These are phyloP conservation scores for Globisporangium paroecandrum DNA, from an alignment of 352 stramenopile species.

Conservation along the genomic window DNA sequence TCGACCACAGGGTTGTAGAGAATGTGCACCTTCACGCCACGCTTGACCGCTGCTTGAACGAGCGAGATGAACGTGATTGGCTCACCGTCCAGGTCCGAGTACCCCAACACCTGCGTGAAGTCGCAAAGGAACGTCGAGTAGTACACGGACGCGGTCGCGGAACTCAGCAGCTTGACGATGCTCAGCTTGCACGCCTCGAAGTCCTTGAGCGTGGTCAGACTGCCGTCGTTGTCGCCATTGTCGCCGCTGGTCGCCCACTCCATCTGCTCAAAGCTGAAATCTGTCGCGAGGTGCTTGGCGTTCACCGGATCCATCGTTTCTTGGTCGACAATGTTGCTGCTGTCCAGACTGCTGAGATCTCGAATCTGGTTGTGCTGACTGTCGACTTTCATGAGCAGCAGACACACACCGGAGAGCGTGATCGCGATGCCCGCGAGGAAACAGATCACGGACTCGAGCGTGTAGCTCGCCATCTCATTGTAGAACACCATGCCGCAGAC, in stretches of 20 bases:
- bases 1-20: constrained; percentile 73
- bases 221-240: background rate
- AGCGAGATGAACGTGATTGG: constrained; percentile 56
- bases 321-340: constrained; percentile 2
- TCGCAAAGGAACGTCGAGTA: constrained; percentile 84
- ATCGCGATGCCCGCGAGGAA: constrained; percentile 55
- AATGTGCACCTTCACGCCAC: constrained; percentile 63
- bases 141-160: constrained; percentile 56
- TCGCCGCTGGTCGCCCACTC: constrained; percentile 37
- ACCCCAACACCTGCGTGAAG: constrained; percentile 50
- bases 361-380: constrained; percentile 18
- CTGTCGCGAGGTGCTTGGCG: constrained; percentile 24
- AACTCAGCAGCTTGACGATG: constrained; percentile 56
- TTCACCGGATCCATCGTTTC: background rate
- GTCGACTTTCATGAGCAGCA: constrained; percentile 61
- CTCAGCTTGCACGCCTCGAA: constrained; percentile 63
- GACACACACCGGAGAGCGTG: constrained; percentile 59
- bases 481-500: constrained; percentile 75
- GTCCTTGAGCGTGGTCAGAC: constrained; percentile 43
- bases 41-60: constrained; percentile 47
- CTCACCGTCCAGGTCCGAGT: constrained; percentile 26
- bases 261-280: constrained; percentile 66
- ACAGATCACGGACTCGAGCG: constrained; percentile 29
- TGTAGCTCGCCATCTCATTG: constrained; percentile 73
- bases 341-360: background rate